Evolutionary conservation across 2,329 filamentous ascomycete species (phyloP).

Genomic region (Penicillium griseofulvum): DNA sequence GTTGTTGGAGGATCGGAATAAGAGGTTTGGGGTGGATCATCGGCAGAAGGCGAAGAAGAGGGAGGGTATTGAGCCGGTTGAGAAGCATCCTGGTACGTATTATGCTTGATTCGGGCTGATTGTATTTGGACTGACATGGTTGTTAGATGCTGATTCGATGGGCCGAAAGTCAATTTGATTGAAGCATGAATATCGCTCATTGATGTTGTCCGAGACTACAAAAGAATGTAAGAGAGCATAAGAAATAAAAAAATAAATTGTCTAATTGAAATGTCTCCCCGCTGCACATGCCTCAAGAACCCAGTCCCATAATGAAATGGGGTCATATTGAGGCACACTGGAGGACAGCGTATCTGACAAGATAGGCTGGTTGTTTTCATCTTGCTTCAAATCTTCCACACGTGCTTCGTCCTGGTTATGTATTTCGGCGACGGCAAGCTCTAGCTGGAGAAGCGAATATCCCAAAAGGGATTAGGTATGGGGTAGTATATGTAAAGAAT

Average conservation of each 20-base stretch:
- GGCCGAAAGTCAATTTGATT: slow-evolving; percentile 17
- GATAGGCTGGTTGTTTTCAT: slow-evolving; percentile 40
- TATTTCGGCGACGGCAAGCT: slow-evolving; percentile 53
- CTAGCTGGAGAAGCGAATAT: slow-evolving; percentile 52
- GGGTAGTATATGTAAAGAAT: not conserved
- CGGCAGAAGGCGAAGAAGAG: slow-evolving; percentile 54
- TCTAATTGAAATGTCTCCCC: slow-evolving; percentile 44
- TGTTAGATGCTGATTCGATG: slow-evolving; percentile 36
- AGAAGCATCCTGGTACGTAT: slow-evolving; percentile 37
- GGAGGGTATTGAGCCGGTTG: slow-evolving; percentile 45
- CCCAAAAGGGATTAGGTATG: slow-evolving; percentile 4
- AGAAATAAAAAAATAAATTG: slow-evolving; percentile 2
- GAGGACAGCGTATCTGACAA: slow-evolving; percentile 32
- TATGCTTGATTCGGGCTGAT: not conserved
- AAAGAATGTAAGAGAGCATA: not conserved
- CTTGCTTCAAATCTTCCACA: slow-evolving; percentile 59
- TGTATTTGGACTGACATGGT: slow-evolving; percentile 1
- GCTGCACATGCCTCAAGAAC: slow-evolving; percentile 37
- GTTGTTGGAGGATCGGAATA: slow-evolving; percentile 52
- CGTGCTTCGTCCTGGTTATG: slow-evolving; percentile 51
- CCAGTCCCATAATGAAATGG: slow-evolving; percentile 49
- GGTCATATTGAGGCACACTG: slow-evolving; percentile 41
- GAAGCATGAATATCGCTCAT: not conserved
- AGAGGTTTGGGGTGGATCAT: slow-evolving; percentile 53
- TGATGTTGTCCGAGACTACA: not conserved